A percentile compares a stretch with the other conserved stretches of the same genome.
Evolutionary conservation across 192 early-diverging fungal species (phyloP).

Genomic region (Backusella australiensis): DNA sequence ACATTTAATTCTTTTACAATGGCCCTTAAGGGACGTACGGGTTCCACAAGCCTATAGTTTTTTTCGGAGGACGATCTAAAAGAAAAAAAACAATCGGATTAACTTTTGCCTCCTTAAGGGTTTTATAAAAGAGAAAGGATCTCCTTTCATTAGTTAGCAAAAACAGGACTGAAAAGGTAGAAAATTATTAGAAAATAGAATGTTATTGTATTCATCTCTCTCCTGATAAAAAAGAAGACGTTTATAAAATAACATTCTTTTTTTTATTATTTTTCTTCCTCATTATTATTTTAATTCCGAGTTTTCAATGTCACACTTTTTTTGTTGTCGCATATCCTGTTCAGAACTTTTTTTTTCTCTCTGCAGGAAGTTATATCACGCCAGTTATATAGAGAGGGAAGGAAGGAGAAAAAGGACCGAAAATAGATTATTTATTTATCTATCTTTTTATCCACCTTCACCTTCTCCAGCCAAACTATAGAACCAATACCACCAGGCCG

Average conservation of each 20-base stretch:
- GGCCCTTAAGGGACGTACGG: background rate
- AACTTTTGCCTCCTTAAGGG: background rate
- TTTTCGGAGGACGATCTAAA: background rate
- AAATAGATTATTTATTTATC: constrained; percentile 2
- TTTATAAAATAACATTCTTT: background rate
- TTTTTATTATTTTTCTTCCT: background rate
- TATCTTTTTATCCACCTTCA: constrained; percentile 48
- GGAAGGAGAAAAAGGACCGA: background rate
- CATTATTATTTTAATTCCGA: background rate
- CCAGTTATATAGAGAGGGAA: background rate
- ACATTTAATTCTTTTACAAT: background rate
- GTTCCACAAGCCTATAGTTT: background rate
- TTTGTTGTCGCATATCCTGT: background rate
- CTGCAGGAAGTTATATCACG: background rate
- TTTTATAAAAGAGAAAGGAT: background rate
- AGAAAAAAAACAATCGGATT: background rate
- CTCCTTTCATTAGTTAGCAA: background rate
- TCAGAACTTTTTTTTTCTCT: background rate
- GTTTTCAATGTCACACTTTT: background rate
- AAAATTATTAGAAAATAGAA: background rate
- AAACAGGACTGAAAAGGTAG: background rate
- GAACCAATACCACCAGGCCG: constrained; percentile 45
- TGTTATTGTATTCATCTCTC: background rate
- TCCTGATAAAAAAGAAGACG: background rate
- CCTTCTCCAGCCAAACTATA: too few species aligned